phyloP scores from a whole-genome alignment of 257 asterid genomes.

The Solanum chilense region DNA sequence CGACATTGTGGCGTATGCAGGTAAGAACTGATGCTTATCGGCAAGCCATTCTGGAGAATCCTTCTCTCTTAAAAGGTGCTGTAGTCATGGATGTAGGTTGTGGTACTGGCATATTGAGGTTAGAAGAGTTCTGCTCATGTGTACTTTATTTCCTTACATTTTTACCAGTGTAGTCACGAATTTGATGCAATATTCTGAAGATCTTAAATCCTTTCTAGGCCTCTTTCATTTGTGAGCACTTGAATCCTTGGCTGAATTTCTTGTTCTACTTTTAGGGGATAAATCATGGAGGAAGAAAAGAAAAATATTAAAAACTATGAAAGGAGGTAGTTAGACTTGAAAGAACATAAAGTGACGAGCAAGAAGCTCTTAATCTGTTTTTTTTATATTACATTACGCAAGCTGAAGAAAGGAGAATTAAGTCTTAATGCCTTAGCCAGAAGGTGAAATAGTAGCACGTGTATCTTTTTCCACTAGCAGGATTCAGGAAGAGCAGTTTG shows the following conservation, averaged over 20 bases:
- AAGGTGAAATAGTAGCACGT: not conserved
- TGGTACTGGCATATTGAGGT: conserved; percentile 98
- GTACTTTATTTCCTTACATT: not conserved
- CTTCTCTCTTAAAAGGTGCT: conserved; percentile 61
- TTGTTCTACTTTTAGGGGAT: not conserved
- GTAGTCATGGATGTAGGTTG: conserved; percentile 96
- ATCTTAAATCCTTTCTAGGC: not conserved
- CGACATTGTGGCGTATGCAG: conserved; percentile 22
- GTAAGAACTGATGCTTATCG: conserved; percentile 83
- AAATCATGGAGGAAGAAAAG: not conserved
- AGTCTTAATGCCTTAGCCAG: not conserved
- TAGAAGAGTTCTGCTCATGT: not conserved
- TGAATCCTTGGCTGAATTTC: not conserved
- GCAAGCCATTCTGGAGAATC: conserved; percentile 76
- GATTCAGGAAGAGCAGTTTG: not conserved
- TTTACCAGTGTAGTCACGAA: not conserved
- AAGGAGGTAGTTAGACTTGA: not conserved
- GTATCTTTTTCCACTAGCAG: not conserved
- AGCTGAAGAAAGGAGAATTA: not conserved
- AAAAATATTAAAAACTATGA: not conserved
- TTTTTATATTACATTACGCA: not conserved
- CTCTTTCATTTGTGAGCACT: not conserved
- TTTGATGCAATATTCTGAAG: not conserved
- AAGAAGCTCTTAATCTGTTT: not conserved
- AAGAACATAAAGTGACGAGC: not conserved